Evolutionary conservation across 1,284 basidiomycete species (phyloP).

Genomic region (Apiotrichum laibachii): DNA sequence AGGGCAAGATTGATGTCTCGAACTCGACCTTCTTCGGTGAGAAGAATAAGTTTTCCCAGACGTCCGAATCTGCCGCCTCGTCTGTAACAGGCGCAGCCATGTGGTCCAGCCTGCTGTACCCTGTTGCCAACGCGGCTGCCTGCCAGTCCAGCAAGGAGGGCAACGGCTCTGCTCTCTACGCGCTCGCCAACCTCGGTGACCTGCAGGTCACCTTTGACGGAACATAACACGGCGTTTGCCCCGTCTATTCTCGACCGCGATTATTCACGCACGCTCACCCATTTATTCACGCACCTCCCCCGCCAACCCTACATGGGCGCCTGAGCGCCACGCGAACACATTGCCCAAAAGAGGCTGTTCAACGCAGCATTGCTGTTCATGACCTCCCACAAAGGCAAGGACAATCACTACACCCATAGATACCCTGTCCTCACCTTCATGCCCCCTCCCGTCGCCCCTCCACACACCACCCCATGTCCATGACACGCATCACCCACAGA

Average conservation of each 20-base stretch:
- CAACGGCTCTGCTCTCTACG: slow-evolving; percentile 29
- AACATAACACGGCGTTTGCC: slow-evolving; percentile 9
- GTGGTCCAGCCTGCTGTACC: slow-evolving; percentile 22
- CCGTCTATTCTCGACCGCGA: background rate
- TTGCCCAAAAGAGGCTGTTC: too few relatives aligned
- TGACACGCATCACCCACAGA: background rate
- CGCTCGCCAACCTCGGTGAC: slow-evolving; percentile 39
- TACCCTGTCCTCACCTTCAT: background rate
- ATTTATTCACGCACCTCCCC: too few relatives aligned
- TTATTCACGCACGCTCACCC: background rate
- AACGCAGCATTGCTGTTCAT: too few relatives aligned
- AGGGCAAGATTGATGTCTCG: slow-evolving; percentile 30
- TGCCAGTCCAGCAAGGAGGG: slow-evolving; percentile 22
- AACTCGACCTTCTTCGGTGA: slow-evolving; percentile 23
- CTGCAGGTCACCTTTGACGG: slow-evolving; percentile 43
- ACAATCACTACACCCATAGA: too few relatives aligned
- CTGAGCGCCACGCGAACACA: too few relatives aligned
- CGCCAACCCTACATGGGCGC: too few relatives aligned
- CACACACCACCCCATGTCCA: background rate
- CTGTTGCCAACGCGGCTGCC: slow-evolving; percentile 5
- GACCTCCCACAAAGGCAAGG: too few relatives aligned
- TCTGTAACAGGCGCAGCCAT: slow-evolving; percentile 34
- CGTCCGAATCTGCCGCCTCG: slow-evolving; percentile 18
- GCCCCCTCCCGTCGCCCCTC: background rate
- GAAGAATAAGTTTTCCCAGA: slow-evolving; percentile 23